Percentiles rank a stretch among this genome's conserved stretches.
Evolutionary conservation across 768 basidiomycete species (phyloP).

Genomic region (Podaxis sp.): DNA sequence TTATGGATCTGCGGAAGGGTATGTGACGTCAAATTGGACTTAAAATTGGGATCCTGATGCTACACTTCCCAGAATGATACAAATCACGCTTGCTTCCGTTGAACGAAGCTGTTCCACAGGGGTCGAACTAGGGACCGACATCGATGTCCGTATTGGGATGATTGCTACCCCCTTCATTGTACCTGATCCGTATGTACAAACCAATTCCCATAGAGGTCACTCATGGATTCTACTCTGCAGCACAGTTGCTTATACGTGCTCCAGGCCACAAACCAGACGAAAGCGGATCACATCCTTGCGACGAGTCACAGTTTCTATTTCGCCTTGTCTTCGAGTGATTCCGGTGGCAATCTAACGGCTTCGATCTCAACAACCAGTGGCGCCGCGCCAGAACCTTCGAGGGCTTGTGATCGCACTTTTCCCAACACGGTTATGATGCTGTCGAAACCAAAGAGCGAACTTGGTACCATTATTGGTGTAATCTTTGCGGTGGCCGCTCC

Average conservation of each 20-base stretch:
- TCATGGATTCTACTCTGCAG: constrained; percentile 4
- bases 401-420: neutral
- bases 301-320: constrained; percentile 5
- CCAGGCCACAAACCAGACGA: neutral
- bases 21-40: neutral
- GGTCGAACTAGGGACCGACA: too few relatives aligned
- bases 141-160: neutral
- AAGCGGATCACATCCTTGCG: neutral
- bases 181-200: neutral
- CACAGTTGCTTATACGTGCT: constrained; percentile 3
- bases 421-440: too few relatives aligned
- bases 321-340: neutral
- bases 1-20: neutral
- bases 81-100: neutral
- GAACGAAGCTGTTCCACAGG: neutral
- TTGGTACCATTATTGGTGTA: neutral
- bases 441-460: neutral
- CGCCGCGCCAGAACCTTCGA: neutral
- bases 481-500: neutral
- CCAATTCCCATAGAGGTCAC: neutral
- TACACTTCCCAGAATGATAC: neutral
- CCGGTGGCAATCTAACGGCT: neutral
- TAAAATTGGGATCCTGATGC: neutral
- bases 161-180: neutral
- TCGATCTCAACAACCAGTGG: neutral